Evolutionary conservation across 208 protist genomes (phyloP), one percentile per base, ranked within the genome.

Genomic region (Trypanosoma cruzi): DNA sequence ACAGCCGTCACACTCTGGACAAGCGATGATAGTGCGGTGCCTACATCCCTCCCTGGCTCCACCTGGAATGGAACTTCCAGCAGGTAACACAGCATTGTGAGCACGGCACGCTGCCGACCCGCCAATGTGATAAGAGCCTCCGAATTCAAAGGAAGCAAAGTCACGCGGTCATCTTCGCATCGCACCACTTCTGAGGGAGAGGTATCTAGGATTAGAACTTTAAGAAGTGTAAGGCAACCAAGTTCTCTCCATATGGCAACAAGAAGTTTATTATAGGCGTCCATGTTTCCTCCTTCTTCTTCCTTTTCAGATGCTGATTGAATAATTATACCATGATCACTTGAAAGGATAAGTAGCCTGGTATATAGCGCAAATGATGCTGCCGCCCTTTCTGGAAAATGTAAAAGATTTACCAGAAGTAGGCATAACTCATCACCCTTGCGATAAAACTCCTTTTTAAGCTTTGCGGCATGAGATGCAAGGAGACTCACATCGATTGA

Each of bases 21-120:
- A 40, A 69, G 37, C 32, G 62, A 64, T 10, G 46, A 26, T 4
- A 73, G 16, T n/a, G 20, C 11, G 20, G 52, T 36, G 13, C 32
- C n/a, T 14, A 50, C n/a, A 26, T 55, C 34, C 2, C 31, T 26
- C 5, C 37, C 48, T 36, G 31, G 2, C 29, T 31, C 24, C 7
- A 37, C n/a, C 7, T 50, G 5, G 28, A 46, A 50, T 22, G 29
- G 52, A n/a, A 31, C 11, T 4, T 64, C 53, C 31, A 68, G 42
- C n/a, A 94, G 74, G 52, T 85, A 92, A 53, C 79, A 68, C 56
- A 82, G 66, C 89, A 94, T 92, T 44, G 57, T 75, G 29, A 86
- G 46, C 10, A 90, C 59, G 0, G 82, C 74, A 10, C 48, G 57
- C 20, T 73, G 68, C 18, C 72, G 79, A 16, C 67, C 62, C 24